Evolutionary conservation across 2,329 filamentous ascomycete species (phyloP).

Genomic region (Fusarium lateritium): DNA sequence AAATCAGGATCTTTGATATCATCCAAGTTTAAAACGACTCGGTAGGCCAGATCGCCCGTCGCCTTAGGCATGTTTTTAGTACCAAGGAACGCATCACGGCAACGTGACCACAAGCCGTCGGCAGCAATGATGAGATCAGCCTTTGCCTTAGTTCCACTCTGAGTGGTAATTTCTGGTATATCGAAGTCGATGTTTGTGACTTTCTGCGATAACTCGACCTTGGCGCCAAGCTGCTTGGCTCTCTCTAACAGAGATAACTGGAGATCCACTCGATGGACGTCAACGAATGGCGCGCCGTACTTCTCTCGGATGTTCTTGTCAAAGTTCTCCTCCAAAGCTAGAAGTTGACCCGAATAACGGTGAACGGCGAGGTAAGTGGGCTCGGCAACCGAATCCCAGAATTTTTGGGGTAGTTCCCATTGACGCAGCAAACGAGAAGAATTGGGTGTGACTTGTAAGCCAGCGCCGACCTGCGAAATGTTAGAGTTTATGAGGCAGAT

Average conservation of each 20-base stretch:
- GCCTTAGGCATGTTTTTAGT: conserved; percentile 64
- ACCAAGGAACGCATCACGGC: conserved; percentile 64
- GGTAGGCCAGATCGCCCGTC: conserved; percentile 76
- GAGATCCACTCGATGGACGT: conserved; percentile 74
- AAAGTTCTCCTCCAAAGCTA: conserved; percentile 68
- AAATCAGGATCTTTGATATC: conserved; percentile 67
- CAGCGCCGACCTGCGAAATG: conserved; percentile 59
- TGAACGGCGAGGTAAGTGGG: conserved; percentile 66
- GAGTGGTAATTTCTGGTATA: conserved; percentile 57
- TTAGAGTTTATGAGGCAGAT: neutral
- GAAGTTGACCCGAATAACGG: conserved; percentile 65
- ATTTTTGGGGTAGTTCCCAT: conserved; percentile 63
- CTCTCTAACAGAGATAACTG: conserved; percentile 67
- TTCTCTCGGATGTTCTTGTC: conserved; percentile 65
- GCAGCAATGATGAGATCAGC: conserved; percentile 66
- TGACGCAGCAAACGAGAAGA: conserved; percentile 64
- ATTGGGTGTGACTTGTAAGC: conserved; percentile 68
- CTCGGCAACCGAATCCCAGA: conserved; percentile 57
- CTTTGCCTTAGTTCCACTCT: conserved; percentile 53
- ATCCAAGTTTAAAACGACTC: conserved; percentile 69
- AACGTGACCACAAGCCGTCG: conserved; percentile 75
- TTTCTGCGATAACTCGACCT: conserved; percentile 63
- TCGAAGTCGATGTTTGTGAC: conserved; percentile 65
- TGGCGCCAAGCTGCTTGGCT: conserved; percentile 68
- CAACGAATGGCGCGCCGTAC: conserved; percentile 71